A percentile compares a stretch with the other conserved stretches of the same genome.
These are phyloP conservation scores for Davidsoniella neocaledoniae DNA, from an alignment of 2,329 filamentous ascomycete species.

Conservation along the genomic window DNA sequence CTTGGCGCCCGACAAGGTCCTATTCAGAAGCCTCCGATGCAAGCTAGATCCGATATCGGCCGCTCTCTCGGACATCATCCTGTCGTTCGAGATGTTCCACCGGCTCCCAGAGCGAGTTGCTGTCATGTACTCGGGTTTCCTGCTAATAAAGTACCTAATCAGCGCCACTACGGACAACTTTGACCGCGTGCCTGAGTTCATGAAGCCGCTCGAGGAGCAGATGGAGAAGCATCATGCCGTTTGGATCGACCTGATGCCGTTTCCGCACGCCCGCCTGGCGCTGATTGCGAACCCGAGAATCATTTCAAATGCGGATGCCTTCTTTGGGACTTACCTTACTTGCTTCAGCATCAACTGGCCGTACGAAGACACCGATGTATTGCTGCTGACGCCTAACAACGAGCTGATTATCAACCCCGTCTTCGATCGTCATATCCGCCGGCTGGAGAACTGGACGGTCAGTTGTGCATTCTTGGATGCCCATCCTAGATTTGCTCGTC, in stretches of 20 bases:
- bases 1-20: not conserved
- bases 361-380: constrained; percentile 54
- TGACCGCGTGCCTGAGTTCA: constrained; percentile 58
- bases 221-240: constrained; percentile 51
- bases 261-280: constrained; percentile 57
- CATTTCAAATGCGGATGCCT: constrained; percentile 30
- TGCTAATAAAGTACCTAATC: constrained; percentile 74
- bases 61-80: constrained; percentile 69
- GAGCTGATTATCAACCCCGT: constrained; percentile 71
- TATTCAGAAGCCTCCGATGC: constrained; percentile 1
- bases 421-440: constrained; percentile 63
- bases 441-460: constrained; percentile 67
- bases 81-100: constrained; percentile 65
- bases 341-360: constrained; percentile 72
- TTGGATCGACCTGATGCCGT: constrained; percentile 74
- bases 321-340: constrained; percentile 67
- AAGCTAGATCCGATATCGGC: constrained; percentile 45
- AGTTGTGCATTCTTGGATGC: constrained; percentile 49
- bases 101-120: constrained; percentile 70
- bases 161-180: constrained; percentile 65
- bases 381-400: constrained; percentile 42
- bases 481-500: constrained; percentile 32
- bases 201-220: constrained; percentile 49
- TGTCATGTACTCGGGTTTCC: constrained; percentile 72
- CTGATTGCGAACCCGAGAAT: constrained; percentile 26